Base-by-base conservation (phyloP, 2,329 filamentous ascomycete species). In the Xylaria sp. region DNA sequence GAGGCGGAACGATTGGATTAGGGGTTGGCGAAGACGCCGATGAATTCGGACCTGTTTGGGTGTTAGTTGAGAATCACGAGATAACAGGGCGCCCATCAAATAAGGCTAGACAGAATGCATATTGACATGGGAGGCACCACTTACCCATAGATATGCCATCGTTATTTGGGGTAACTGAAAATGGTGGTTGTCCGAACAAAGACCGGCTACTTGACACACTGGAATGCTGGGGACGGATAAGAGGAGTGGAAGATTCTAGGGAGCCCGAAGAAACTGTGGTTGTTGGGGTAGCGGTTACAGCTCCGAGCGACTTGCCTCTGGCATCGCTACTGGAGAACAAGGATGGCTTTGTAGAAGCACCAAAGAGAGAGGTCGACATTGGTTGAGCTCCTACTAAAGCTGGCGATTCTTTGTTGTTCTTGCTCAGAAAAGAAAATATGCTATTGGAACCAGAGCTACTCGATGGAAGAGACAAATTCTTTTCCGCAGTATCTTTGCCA, bases 141-240 rank as follows among this genome's bases (percentile, higher is more conserved):
- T 53, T 70, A 69, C 69, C 62, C 9, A 28, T n/a, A 45, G 61
- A 45, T 41, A 52, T 32, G 23, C 32, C 30, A 25, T 28, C 39
- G 12, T 41, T 52, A 15, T n/a, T 48, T 20, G 39, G 13, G 34
- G n/a, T 9, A 34, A n/a, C 45, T 32, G 48, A 30, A 50, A 57
- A 20, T 23, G 45, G 23, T 28, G n/a, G 39, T 55, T 32, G 23
- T 39, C 45, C 5, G 45, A 59, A 66, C 18, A 43, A 55, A 59
- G 59, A 12, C 20, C 5, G 23, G 15, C 23, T 4, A 13, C n/a
- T 45, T 5, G 43, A n/a, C 15, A 12, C 68, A 18, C 65, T 70
- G 9, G 55, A 12, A 12, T 23, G 60, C 34, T 60, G 46, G 12
- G 48, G 4, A 4, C 7, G 45, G 9, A 4, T 18, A 39, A 46